These are phyloP conservation scores for Hylodesmum podocarpum DNA, from an alignment of 306 rosid genomes.

Conservation along the genomic window DNA sequence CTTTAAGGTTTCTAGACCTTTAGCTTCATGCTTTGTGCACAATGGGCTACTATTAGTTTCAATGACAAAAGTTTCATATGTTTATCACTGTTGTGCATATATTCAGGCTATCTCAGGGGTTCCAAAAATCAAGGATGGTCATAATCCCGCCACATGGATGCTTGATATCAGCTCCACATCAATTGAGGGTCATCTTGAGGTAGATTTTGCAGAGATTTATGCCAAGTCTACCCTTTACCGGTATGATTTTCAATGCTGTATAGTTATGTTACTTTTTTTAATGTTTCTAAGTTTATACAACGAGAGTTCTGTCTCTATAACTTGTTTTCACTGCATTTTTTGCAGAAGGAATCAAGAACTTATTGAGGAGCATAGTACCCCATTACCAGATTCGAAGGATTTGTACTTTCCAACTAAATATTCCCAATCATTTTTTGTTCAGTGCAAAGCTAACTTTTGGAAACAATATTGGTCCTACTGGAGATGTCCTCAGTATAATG, in stretches of 20 bases:
- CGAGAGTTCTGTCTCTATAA: not conserved
- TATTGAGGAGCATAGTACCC: slow-evolving; percentile 46
- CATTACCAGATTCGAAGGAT: slow-evolving; percentile 55
- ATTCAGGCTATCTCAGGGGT: slow-evolving; percentile 59
- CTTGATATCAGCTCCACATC: slow-evolving; percentile 53
- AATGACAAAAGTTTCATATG: not conserved
- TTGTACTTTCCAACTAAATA: slow-evolving; percentile 60
- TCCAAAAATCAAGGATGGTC: slow-evolving; percentile 55
- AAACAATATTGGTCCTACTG: slow-evolving; percentile 66
- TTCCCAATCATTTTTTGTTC: slow-evolving; percentile 55
- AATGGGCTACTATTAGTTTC: not conserved
- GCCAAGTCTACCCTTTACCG: slow-evolving; percentile 53
- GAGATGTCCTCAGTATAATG: slow-evolving; percentile 63
- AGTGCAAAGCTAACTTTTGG: slow-evolving; percentile 59
- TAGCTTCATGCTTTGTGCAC: not conserved
- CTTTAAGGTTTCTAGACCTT: not conserved
- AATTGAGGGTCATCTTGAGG: slow-evolving; percentile 47
- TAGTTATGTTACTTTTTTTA: not conserved
- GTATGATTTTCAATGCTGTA: slow-evolving; percentile 38
- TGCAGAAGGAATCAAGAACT: slow-evolving; percentile 60
- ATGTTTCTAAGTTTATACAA: not conserved
- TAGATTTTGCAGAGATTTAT: slow-evolving; percentile 64
- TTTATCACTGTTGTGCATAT: not conserved
- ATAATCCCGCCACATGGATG: slow-evolving; percentile 93
- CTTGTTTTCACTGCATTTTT: not conserved